A percentile compares a stretch with the other conserved stretches of the same genome.
phyloP scores from a whole-genome alignment of 371 early-diverging fungal species.

The Mortierella sp. region DNA sequence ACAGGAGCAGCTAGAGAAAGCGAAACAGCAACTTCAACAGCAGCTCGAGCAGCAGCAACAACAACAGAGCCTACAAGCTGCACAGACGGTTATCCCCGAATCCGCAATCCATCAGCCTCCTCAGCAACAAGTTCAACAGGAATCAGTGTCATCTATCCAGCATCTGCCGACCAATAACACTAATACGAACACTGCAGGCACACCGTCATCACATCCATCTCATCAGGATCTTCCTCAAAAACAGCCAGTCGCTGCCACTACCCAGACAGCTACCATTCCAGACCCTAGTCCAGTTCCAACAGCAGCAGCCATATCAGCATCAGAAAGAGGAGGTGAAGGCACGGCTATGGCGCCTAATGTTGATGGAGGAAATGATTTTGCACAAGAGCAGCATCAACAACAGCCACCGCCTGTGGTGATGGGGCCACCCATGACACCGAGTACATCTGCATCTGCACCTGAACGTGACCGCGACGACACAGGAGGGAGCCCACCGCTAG shows the following conservation, averaged over 20 bases:
- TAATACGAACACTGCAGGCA: not conserved
- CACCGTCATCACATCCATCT: no score
- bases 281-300: no score
- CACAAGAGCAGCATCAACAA: no score
- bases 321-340: no score
- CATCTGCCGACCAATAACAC: not conserved
- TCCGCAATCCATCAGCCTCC: not conserved
- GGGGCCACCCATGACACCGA: not conserved
- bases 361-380: no score
- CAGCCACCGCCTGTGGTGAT: no score
- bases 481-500: not conserved
- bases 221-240: no score
- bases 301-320: no score
- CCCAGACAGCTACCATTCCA: no score
- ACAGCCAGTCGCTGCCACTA: constrained; percentile 4
- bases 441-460: not conserved
- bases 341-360: no score
- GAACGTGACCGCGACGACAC: not conserved
- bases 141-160: not conserved
- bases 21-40: not conserved
- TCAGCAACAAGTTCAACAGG: no score
- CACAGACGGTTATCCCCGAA: not conserved
- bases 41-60: constrained; percentile 11
- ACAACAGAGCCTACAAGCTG: not conserved
- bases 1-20: not conserved